Conservation (phyloP, 2,329 filamentous ascomycete species). For the Dryadomyces sulphureus region DNA sequence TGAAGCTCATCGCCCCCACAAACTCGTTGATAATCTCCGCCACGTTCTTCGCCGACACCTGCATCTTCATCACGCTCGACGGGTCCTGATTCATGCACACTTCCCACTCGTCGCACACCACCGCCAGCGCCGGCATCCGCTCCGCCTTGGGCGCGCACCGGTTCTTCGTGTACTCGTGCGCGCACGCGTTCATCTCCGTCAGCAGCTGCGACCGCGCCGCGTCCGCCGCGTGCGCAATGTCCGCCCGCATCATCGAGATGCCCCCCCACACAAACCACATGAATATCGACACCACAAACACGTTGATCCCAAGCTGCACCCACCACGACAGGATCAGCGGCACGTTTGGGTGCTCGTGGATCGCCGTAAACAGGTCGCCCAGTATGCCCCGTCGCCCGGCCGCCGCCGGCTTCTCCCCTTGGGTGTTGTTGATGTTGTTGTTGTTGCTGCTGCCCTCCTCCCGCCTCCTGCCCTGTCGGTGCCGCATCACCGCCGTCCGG, state of each 20-base stretch:
- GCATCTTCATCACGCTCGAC: conserved; percentile 60
- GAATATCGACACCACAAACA: conserved; percentile 38
- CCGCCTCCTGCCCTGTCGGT: conserved; percentile 9
- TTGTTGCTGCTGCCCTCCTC: conserved; percentile 1
- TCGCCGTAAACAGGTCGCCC: conserved; percentile 29
- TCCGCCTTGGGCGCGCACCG: conserved; percentile 49
- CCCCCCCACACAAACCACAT: conserved; percentile 57
- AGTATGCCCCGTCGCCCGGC: conserved; percentile 19
- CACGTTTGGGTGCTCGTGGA: conserved; percentile 43
- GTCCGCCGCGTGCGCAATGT: conserved; percentile 59
- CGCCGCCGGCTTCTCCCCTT: background rate
- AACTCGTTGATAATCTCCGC: conserved; percentile 91
- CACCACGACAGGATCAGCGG: conserved; percentile 45
- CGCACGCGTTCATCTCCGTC: conserved; percentile 59
- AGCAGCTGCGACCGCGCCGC: conserved; percentile 55
- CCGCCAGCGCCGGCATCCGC: conserved; percentile 57
- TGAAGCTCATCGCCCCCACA: conserved; percentile 78
- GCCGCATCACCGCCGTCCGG: conserved; percentile 7
- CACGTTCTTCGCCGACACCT: conserved; percentile 73
- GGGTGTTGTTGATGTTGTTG: background rate
- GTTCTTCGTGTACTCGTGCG: conserved; percentile 60
- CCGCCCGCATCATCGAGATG: conserved; percentile 54
- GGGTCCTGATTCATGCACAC: conserved; percentile 79
- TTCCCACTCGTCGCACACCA: conserved; percentile 66
- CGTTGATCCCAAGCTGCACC: conserved; percentile 48